Percentiles rank a stretch among this genome's conserved stretches.
These are phyloP conservation scores for Rhodotorula mucilaginosa DNA, from an alignment of 1,284 basidiomycete genomes.

Conservation along the genomic window DNA sequence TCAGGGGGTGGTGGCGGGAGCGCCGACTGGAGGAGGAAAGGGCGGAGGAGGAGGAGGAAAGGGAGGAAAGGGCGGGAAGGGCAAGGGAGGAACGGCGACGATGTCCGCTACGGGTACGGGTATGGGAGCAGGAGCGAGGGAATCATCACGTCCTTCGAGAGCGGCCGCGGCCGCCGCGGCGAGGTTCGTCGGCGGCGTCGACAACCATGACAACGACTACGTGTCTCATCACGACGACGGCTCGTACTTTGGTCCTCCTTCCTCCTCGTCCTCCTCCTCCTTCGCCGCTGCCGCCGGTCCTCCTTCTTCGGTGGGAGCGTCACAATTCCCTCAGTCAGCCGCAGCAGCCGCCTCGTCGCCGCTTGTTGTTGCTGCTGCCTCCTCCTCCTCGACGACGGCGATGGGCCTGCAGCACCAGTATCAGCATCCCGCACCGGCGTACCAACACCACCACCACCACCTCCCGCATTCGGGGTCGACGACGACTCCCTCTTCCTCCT, in stretches of 20 bases:
- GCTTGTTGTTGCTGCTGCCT: background rate
- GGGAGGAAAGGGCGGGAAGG: background rate
- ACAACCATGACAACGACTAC: background rate
- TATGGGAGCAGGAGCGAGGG: background rate
- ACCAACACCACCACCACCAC: background rate
- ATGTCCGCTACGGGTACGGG: no score
- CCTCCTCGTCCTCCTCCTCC: background rate
- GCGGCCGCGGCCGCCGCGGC: background rate
- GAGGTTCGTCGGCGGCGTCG: background rate
- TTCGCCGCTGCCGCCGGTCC: no score
- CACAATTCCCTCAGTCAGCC: no score
- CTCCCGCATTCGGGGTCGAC: no score
- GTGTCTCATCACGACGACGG: background rate
- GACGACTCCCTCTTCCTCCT: background rate
- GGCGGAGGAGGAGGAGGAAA: background rate
- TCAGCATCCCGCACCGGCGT: no score
- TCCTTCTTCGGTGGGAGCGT: no score
- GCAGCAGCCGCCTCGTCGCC: no score
- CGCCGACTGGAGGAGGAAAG: conserved; percentile 9
- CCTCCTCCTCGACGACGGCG: background rate
- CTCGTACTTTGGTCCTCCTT: background rate
- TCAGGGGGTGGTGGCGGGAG: conserved; percentile 8
- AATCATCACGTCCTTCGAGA: background rate
- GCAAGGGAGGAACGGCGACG: no score
- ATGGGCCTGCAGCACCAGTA: no score